These are phyloP conservation scores for Didymellaceae sp. DNA, from an alignment of 2,329 filamentous ascomycete species.

Conservation along the genomic window DNA sequence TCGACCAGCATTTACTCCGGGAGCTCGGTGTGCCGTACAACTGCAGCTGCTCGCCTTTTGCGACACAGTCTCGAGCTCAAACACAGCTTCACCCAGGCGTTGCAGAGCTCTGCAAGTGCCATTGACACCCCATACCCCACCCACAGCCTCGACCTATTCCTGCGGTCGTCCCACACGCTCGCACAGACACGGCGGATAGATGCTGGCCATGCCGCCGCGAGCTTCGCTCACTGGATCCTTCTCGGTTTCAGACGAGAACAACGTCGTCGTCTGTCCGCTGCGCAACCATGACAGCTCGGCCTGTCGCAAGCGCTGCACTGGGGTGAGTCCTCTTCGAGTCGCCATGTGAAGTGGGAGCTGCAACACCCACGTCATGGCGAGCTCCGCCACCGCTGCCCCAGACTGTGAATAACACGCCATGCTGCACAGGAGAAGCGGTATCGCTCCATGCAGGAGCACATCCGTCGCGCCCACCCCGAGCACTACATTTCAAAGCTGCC, in stretches of 20 bases:
- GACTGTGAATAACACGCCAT: constrained; percentile 41
- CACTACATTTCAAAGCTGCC: constrained; percentile 98
- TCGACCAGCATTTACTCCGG: constrained; percentile 17
- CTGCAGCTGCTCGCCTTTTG: constrained; percentile 10
- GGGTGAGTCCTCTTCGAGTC: constrained; percentile 71
- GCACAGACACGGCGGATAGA: constrained; percentile 35
- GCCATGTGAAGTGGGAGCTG: constrained; percentile 13
- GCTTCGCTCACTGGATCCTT: constrained; percentile 87
- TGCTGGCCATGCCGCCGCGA: constrained; percentile 82
- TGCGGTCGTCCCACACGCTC: constrained; percentile 8
- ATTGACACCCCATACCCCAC: constrained; percentile 16
- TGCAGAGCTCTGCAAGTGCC: constrained; percentile 17
- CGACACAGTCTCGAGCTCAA: constrained; percentile 12
- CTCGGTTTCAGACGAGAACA: constrained; percentile 88
- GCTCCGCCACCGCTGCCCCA: constrained; percentile 16
- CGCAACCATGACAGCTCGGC: constrained; percentile 95
- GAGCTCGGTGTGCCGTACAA: constrained; percentile 17
- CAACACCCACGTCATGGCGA: constrained; percentile 29
- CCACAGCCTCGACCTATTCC: constrained; percentile 1
- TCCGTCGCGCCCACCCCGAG: constrained; percentile 93
- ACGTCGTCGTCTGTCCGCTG: constrained; percentile 96
- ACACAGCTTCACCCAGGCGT: constrained; percentile 11
- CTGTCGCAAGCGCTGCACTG: constrained; percentile 96
- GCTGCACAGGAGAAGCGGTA: constrained; percentile 82
- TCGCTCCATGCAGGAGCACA: constrained; percentile 99